phyloP scores from a whole-genome alignment of 345 rosid species.

The Combretum micranthum region DNA sequence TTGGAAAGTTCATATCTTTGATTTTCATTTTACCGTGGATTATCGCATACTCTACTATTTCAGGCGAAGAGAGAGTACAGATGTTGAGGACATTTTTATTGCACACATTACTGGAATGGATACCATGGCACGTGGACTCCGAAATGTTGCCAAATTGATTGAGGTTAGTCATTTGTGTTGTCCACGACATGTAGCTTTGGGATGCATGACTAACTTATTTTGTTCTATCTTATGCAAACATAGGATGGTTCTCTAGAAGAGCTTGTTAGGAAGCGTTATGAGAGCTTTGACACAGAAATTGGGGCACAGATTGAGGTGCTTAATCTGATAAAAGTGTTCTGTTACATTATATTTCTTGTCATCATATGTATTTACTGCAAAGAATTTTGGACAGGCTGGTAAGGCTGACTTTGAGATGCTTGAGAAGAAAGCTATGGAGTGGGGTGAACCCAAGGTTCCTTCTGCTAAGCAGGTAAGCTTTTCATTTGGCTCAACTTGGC shows the following conservation, averaged over 20 bases:
- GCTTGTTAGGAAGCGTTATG: constrained; percentile 60
- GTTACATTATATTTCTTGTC: background rate
- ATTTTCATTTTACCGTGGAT: background rate
- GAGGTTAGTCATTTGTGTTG: constrained; percentile 36
- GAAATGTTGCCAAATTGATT: constrained; percentile 73
- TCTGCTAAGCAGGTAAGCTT: constrained; percentile 89
- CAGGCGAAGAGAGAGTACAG: constrained; percentile 95
- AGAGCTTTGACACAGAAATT: constrained; percentile 64
- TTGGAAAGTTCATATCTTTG: background rate
- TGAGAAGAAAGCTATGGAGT: constrained; percentile 76
- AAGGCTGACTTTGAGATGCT: constrained; percentile 77
- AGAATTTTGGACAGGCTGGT: constrained; percentile 45
- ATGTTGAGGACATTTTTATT: constrained; percentile 87
- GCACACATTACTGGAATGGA: constrained; percentile 91
- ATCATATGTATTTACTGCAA: background rate
- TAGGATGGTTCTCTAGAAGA: constrained; percentile 69
- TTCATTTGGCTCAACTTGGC: background rate
- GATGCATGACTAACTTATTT: background rate
- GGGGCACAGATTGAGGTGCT: constrained; percentile 63
- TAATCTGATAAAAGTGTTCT: background rate
- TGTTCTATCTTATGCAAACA: background rate
- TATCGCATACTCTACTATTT: constrained; percentile 5
- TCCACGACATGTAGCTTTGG: background rate
- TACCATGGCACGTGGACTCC: constrained; percentile 83
- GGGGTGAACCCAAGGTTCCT: constrained; percentile 86